These are phyloP conservation scores for Kodamaea suecica DNA, from an alignment of 1,139 yeast species.

Conservation along the genomic window DNA sequence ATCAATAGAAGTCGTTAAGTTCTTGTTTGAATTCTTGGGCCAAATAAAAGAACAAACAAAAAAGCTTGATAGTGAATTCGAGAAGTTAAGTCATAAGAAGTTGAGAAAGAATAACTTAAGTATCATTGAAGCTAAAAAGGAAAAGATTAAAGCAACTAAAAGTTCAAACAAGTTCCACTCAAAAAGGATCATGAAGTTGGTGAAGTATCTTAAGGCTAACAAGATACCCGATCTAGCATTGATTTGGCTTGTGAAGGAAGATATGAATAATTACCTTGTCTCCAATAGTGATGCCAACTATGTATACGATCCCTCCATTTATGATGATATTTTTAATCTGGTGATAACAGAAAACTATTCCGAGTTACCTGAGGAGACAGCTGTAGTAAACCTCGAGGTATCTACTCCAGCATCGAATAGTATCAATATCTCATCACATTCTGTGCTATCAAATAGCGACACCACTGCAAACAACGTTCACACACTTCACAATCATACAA, in stretches of 20 bases:
- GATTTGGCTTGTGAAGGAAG: slow-evolving; percentile 39
- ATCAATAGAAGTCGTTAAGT: slow-evolving; percentile 28
- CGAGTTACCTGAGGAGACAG: too few species aligned
- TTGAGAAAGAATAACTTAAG: slow-evolving; percentile 38
- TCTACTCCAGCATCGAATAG: not conserved
- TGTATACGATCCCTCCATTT: slow-evolving; percentile 38
- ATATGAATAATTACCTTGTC: slow-evolving; percentile 38
- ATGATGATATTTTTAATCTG: slow-evolving; percentile 41
- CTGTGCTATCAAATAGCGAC: not conserved
- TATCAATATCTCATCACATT: not conserved
- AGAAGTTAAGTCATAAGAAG: slow-evolving; percentile 40
- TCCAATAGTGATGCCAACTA: slow-evolving; percentile 41
- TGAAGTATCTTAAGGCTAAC: slow-evolving; percentile 29
- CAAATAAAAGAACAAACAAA: slow-evolving; percentile 32
- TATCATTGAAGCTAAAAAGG: slow-evolving; percentile 42
- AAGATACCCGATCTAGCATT: slow-evolving; percentile 34
- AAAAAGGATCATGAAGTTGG: slow-evolving; percentile 34
- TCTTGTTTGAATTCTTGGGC: slow-evolving; percentile 12
- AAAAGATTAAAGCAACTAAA: slow-evolving; percentile 38
- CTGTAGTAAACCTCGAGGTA: not conserved
- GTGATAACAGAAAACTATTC: slow-evolving; percentile 3
- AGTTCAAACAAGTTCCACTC: slow-evolving; percentile 39
- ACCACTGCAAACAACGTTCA: not conserved
- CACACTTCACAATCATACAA: too few species aligned
- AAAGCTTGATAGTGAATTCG: slow-evolving; percentile 32